Conservation (phyloP, 805 yeast species). For the Candida tibetensis region DNA sequence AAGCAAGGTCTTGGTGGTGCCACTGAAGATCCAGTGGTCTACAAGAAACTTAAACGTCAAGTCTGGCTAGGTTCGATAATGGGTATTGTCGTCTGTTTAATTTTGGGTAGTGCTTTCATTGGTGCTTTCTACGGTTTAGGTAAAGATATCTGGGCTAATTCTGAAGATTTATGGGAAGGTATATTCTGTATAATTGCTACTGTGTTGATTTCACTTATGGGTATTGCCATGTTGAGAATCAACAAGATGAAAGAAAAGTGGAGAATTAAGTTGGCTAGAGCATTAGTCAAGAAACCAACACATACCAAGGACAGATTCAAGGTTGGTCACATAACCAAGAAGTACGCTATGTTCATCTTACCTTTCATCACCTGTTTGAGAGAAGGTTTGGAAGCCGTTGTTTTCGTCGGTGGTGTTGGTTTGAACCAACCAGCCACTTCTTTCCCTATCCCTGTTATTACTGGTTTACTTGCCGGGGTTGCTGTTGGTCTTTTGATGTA, state of each 20-base stretch:
- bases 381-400: constrained; percentile 97
- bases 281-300: constrained; percentile 15
- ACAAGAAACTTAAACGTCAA: constrained; percentile 18
- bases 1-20: constrained; percentile 26
- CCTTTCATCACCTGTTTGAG: constrained; percentile 90
- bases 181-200: constrained; percentile 24
- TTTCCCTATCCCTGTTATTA: constrained; percentile 23
- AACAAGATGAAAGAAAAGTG: constrained; percentile 30
- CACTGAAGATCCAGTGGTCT: constrained; percentile 18
- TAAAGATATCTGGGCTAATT: constrained; percentile 20
- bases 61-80: constrained; percentile 22
- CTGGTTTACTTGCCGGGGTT: constrained; percentile 22
- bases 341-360: constrained; percentile 83
- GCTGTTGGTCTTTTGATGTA: constrained; percentile 20
- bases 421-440: constrained; percentile 36
- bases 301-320: constrained; percentile 28
- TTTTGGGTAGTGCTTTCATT: constrained; percentile 23
- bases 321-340: constrained; percentile 56
- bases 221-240: constrained; percentile 28
- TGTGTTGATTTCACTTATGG: constrained; percentile 24
- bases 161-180: constrained; percentile 28
- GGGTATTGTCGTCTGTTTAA: constrained; percentile 20
- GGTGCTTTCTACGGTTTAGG: constrained; percentile 22
- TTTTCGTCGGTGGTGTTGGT: constrained; percentile 95
- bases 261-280: constrained; percentile 28